A percentile compares a stretch with the other conserved stretches of the same genome.
Evolutionary conservation across 768 basidiomycete species (phyloP).

Genomic region (Serendipita vermifera): DNA sequence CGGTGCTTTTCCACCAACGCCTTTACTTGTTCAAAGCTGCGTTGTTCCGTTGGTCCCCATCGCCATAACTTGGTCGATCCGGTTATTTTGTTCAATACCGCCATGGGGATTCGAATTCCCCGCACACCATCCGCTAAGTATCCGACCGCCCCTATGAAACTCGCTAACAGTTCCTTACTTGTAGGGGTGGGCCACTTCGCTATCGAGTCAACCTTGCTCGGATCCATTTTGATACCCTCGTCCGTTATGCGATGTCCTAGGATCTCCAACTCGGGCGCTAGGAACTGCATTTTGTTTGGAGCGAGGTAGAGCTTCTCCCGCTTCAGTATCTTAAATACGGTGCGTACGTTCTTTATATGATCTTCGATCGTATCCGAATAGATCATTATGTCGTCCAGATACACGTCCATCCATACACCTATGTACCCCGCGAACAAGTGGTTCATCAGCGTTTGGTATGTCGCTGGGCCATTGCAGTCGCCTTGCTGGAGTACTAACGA

Average conservation of each 20-base stretch:
- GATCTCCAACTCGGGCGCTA: not conserved
- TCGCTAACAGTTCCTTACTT: not conserved
- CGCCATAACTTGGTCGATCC: not conserved
- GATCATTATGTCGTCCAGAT: constrained; percentile 17
- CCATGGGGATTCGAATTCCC: not conserved
- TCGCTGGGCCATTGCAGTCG: constrained; percentile 17
- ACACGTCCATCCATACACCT: constrained; percentile 18
- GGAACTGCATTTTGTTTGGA: constrained; percentile 15
- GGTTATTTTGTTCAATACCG: not conserved
- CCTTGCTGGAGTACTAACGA: constrained; percentile 18
- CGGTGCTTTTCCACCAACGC: not conserved
- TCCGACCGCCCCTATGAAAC: not conserved
- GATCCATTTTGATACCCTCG: constrained; percentile 4
- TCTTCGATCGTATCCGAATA: constrained; percentile 26
- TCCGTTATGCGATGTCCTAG: constrained; percentile 3
- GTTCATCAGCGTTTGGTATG: constrained; percentile 15
- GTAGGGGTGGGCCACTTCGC: not conserved
- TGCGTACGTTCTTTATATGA: constrained; percentile 19
- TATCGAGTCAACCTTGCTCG: not conserved
- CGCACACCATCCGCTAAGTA: not conserved
- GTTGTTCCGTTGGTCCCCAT: constrained; percentile 5
- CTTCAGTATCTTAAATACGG: constrained; percentile 14
- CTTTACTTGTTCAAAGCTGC: constrained; percentile 13
- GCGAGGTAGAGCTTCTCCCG: constrained; percentile 18
- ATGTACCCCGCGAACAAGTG: constrained; percentile 16